Evolutionary conservation across 2,329 filamentous ascomycete genomes (phyloP).

Genomic region (Aspergillus quadrilineatus): DNA sequence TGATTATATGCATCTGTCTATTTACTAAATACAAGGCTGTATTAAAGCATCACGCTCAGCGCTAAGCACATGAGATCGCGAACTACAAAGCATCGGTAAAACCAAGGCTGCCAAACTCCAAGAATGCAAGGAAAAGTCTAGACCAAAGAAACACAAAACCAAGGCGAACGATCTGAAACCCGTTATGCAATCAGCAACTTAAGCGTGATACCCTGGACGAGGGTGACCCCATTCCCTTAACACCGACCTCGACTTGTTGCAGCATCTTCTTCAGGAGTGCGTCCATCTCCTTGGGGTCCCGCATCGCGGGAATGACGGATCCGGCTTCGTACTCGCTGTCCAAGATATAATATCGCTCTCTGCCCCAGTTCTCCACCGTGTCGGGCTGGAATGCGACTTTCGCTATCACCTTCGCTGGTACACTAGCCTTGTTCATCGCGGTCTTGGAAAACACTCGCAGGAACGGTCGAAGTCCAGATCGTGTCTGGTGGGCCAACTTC

Average conservation of each 20-base stretch:
- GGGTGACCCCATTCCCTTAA: constrained; percentile 31
- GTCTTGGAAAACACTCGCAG: constrained; percentile 37
- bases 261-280: constrained; percentile 30
- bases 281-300: constrained; percentile 30
- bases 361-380: constrained; percentile 29
- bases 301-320: constrained; percentile 34
- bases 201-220: constrained; percentile 26
- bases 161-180: neutral
- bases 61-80: neutral
- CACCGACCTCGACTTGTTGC: constrained; percentile 29
- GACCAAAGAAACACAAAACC: constrained; percentile 1
- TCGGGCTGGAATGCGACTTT: constrained; percentile 36
- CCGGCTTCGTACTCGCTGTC: constrained; percentile 37
- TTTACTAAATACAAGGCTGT: constrained; percentile 13
- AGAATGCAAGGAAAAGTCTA: constrained; percentile 15
- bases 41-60: neutral
- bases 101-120: constrained; percentile 10
- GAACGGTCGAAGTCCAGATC: constrained; percentile 34
- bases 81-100: constrained; percentile 5
- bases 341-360: constrained; percentile 36
- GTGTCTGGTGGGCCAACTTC: constrained; percentile 32
- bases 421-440: constrained; percentile 35
- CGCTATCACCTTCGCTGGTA: constrained; percentile 37
- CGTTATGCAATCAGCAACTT: constrained; percentile 14
- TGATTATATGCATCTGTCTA: constrained; percentile 10